Percentiles rank a stretch among this genome's conserved stretches.
Conservation (phyloP, 176 grass and related monocot genomes). For the Ampelocalamus luodianensis region DNA sequence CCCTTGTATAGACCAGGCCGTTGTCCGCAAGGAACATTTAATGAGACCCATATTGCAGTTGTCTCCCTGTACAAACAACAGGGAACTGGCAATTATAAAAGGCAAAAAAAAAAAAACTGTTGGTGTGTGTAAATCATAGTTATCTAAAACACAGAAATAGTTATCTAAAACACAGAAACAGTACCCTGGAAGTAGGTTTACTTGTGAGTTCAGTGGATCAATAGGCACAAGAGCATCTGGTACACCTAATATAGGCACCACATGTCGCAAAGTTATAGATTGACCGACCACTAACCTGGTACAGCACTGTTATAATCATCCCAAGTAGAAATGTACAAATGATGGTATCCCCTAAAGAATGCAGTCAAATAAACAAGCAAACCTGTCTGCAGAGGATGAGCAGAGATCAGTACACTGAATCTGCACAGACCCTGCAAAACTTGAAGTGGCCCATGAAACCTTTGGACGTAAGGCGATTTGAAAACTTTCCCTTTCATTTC, state of each 20-base stretch:
- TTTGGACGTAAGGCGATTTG: slow-evolving; percentile 93
- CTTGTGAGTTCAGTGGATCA: slow-evolving; percentile 64
- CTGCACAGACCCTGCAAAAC: slow-evolving; percentile 78
- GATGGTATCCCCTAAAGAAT: slow-evolving; percentile 31
- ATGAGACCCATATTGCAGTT: slow-evolving; percentile 82
- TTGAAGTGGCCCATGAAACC: slow-evolving; percentile 85
- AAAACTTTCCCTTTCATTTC: slow-evolving; percentile 97
- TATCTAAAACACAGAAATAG: slow-evolving; percentile 44
- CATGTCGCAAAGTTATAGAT: slow-evolving; percentile 82
- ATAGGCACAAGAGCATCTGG: slow-evolving; percentile 99
- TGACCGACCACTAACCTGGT: slow-evolving; percentile 70
- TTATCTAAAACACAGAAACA: too few relatives aligned
- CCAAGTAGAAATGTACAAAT: slow-evolving; percentile 44
- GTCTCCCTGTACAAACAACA: slow-evolving; percentile 78
- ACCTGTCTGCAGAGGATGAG: slow-evolving; percentile 86
- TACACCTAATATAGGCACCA: slow-evolving; percentile 93
- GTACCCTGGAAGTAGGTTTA: slow-evolving; percentile 92
- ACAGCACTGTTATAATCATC: slow-evolving; percentile 51
- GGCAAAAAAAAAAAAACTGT: slow-evolving; percentile 8
- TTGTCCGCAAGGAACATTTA: slow-evolving; percentile 82
- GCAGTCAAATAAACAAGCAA: slow-evolving; percentile 35
- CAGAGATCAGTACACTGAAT: slow-evolving; percentile 85
- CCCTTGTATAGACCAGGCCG: slow-evolving; percentile 90
- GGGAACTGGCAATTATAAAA: slow-evolving; percentile 16
- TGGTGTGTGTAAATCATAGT: slow-evolving; percentile 4